phyloP scores from a whole-genome alignment of 371 early-diverging fungal genomes.

The Umbelopsis sp. region DNA sequence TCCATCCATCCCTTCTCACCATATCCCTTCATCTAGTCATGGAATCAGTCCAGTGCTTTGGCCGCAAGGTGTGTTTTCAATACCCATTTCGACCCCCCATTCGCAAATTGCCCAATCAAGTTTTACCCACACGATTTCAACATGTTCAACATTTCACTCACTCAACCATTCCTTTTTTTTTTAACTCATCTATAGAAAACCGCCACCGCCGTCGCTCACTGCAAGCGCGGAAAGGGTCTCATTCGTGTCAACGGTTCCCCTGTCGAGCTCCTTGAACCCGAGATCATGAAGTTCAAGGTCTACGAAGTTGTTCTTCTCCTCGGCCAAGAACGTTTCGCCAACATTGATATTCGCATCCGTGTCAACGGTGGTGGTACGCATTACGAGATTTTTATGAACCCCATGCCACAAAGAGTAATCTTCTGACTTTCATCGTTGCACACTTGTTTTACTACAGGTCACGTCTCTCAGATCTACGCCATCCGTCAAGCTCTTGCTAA shows the following conservation, averaged over 20 bases:
- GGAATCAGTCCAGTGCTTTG: slow-evolving; percentile 44
- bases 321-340: slow-evolving; percentile 92
- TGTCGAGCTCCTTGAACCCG: slow-evolving; percentile 92
- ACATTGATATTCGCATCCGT: slow-evolving; percentile 95
- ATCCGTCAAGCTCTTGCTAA: slow-evolving; percentile 99
- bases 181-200: slow-evolving; percentile 79
- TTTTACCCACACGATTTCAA: background rate
- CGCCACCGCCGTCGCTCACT: slow-evolving; percentile 97
- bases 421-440: background rate
- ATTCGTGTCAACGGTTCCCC: slow-evolving; percentile 97
- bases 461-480: slow-evolving; percentile 95
- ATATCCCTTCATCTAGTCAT: slow-evolving; percentile 22
- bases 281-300: slow-evolving; percentile 94
- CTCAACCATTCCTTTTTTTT: background rate
- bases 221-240: slow-evolving; percentile 94
- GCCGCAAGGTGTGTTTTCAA: slow-evolving; percentile 39
- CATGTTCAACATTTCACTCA: background rate
- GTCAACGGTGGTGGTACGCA: slow-evolving; percentile 92
- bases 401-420: background rate
- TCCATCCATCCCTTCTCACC: slow-evolving; percentile 4
- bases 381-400: background rate
- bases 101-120: slow-evolving; percentile 8
- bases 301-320: slow-evolving; percentile 96
- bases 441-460: slow-evolving; percentile 33
- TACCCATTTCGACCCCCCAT: background rate